These are phyloP conservation scores for Pichia rugopelliculosa DNA, from an alignment of 805 yeast genomes.

Conservation along the genomic window DNA sequence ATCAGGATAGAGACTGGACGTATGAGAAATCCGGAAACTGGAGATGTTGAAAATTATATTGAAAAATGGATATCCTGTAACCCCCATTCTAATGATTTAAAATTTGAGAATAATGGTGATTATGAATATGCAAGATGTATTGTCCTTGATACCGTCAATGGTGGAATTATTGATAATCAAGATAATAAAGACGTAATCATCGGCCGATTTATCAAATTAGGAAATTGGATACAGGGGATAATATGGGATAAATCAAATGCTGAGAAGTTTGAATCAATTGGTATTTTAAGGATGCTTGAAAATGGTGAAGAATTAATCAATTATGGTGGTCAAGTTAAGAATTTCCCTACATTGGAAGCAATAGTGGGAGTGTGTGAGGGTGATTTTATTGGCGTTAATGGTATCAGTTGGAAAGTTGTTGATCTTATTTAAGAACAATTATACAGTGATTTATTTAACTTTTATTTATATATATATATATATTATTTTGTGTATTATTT, in stretches of 20 bases:
- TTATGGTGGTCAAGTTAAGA: conserved; percentile 13
- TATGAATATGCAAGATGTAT: conserved; percentile 14
- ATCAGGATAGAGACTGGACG: conserved; percentile 43
- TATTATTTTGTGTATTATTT: not conserved
- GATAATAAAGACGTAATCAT: conserved; percentile 17
- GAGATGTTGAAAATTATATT: conserved; percentile 35
- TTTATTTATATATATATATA: not conserved
- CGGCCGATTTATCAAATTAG: conserved; percentile 42
- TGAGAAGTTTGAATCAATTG: conserved; percentile 16
- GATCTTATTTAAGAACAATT: not conserved
- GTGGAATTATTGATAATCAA: conserved; percentile 8
- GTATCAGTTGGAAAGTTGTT: conserved; percentile 6
- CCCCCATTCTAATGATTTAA: conserved; percentile 17
- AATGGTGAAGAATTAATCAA: conserved; percentile 11
- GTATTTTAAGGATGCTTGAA: conserved; percentile 13
- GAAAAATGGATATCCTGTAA: conserved; percentile 51
- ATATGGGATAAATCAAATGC: conserved; percentile 23
- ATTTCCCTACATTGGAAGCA: conserved; percentile 8
- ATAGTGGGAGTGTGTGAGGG: not conserved
- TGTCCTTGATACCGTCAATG: conserved; percentile 14
- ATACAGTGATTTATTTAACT: no score
- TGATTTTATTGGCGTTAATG: conserved; percentile 13
- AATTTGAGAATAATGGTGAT: conserved; percentile 24
- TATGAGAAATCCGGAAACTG: conserved; percentile 41
- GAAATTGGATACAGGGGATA: conserved; percentile 48